Base-by-base conservation (phyloP, 2,329 filamentous ascomycete species). In the Xylariaceae sp. region DNA sequence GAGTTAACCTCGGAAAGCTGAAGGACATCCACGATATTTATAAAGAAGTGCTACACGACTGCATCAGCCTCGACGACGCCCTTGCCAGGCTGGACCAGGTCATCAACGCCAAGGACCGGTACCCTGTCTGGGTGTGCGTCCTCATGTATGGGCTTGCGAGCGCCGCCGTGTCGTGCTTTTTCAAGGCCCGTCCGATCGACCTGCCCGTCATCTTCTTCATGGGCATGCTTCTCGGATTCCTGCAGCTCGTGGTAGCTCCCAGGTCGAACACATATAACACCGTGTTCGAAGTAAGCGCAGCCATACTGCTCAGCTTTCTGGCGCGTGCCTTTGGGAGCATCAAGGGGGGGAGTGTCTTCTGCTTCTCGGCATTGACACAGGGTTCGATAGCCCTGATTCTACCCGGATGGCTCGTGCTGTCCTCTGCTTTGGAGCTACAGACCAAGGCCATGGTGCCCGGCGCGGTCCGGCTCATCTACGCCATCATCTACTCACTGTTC, bases 141-240 rank as follows among this genome's bases (percentile, higher is more conserved):
- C 60, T 80, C 1, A 65, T 88, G 21, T 89, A 87, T 50, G 88
- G 88, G 0, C 63, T 88, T 5, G 86, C 87, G 2, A 87, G 84
- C 9, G 82, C 79, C 0, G 76, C 71, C 5, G 86, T 92, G 1
- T 86, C 83, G 0, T 85, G 85, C 0, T 92, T 92, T 3, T 94
- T 92, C 55, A 69, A 80, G 40, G 85, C 83, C 3, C 76, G 85
- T 3, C 76, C 81, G 28, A 83, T 90, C 52, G 88, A 94, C 57
- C 66, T 92, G 42, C 85, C 85, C 0, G 73, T 89, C 18, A 79
- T 81, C 14, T 92, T 92, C 57, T 40, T 87, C 1, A 71, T 94
- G 0, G 87, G 88, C 2, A 81, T 77, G 53, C 66, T 89, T 13
- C 71, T 94, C 0, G 87, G 86, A 1, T 63, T 81, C 38, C 66